Conservation (phyloP, 768 basidiomycete genomes). For the Kwoniella pini region DNA sequence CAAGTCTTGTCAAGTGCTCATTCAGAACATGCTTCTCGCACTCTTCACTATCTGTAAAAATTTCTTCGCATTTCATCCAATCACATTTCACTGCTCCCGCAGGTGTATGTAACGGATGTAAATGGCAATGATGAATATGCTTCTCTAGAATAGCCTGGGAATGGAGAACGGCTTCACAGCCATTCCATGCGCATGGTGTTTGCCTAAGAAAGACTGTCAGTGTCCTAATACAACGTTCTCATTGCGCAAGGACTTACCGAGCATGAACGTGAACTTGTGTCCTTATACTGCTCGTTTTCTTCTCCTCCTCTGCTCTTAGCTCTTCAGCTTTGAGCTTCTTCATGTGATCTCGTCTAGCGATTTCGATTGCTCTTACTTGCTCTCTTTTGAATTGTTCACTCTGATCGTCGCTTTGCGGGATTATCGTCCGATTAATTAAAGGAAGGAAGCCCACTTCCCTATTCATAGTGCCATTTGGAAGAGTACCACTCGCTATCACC, state of each 20-base stretch:
- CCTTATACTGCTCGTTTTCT: slow-evolving; percentile 38
- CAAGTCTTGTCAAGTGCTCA: slow-evolving; percentile 37
- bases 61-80: slow-evolving; percentile 29
- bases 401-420: too few relatives aligned
- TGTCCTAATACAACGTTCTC: too few relatives aligned
- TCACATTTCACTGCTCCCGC: slow-evolving; percentile 17
- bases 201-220: too few relatives aligned
- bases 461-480: neutral
- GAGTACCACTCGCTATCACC: too few relatives aligned
- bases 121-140: slow-evolving; percentile 41
- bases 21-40: slow-evolving; percentile 39
- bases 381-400: too few relatives aligned
- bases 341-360: slow-evolving; percentile 18
- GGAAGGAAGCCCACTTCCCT: neutral
- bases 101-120: slow-evolving; percentile 13
- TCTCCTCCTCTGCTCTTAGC: slow-evolving; percentile 19
- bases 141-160: slow-evolving; percentile 47
- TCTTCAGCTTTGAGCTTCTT: neutral
- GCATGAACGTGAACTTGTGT: slow-evolving; percentile 49
- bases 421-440: neutral
- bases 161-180: slow-evolving; percentile 41
- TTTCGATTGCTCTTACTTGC: slow-evolving; percentile 10
- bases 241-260: slow-evolving; percentile 21
- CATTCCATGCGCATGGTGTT: slow-evolving; percentile 38
- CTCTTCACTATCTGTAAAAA: slow-evolving; percentile 16